These are phyloP conservation scores for Sinapis alba DNA, from an alignment of 441 rosid genomes.

Conservation along the genomic window DNA sequence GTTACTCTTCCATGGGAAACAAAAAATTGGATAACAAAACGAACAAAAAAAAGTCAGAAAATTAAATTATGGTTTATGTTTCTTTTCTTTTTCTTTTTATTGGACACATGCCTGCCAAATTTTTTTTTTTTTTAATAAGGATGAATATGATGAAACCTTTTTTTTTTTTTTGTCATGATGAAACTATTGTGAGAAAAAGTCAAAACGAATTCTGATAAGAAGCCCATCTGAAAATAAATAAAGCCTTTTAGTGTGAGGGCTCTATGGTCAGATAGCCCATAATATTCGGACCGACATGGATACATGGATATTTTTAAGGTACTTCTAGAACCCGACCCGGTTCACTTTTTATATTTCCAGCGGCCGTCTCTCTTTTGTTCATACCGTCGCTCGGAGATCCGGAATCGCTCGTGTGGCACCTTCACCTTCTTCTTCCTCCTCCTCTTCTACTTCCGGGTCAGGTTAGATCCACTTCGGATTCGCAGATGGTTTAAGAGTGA, in stretches of 20 bases:
- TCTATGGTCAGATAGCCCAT: background rate
- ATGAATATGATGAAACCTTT: too few species aligned
- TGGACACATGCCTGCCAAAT: too few species aligned
- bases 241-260: background rate
- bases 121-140: too few species aligned
- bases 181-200: background rate
- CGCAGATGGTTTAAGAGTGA: background rate
- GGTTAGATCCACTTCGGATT: slow-evolving; percentile 11
- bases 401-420: background rate
- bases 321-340: slow-evolving; percentile 19
- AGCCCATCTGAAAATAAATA: background rate
- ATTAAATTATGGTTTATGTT: too few species aligned
- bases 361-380: slow-evolving; percentile 1
- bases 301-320: background rate
- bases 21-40: background rate
- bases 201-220: background rate
- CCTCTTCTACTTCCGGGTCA: background rate
- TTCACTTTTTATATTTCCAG: background rate
- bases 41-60: slow-evolving; percentile 28
- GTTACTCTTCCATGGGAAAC: slow-evolving; percentile 11
- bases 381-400: background rate
- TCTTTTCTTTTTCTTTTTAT: too few species aligned
- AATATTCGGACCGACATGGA: background rate
- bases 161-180: too few species aligned
- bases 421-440: background rate